phyloP scores from a whole-genome alignment of 768 basidiomycete genomes.

The Tricholoma bakamatsutake region DNA sequence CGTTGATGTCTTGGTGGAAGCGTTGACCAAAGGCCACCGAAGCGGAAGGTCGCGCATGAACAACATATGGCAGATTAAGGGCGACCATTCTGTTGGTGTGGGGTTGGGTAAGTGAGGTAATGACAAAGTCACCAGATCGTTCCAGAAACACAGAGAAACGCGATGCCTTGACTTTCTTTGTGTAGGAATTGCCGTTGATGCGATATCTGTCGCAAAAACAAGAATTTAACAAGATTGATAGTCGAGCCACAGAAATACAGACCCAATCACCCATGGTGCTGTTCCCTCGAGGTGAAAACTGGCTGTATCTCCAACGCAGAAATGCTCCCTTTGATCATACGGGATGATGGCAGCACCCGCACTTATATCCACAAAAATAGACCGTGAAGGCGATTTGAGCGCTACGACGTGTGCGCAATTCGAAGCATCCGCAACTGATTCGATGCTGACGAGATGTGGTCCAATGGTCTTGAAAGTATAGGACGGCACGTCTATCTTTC shows the following conservation, averaged over 20 bases:
- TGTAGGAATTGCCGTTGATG: constrained; percentile 67
- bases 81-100: constrained; percentile 83
- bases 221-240: constrained; percentile 3
- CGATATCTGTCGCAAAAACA: constrained; percentile 52
- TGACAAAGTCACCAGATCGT: constrained; percentile 75
- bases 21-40: constrained; percentile 82
- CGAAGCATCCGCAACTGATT: constrained; percentile 73
- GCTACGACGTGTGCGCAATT: constrained; percentile 73
- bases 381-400: constrained; percentile 52
- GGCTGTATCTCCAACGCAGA: constrained; percentile 85
- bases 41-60: constrained; percentile 90
- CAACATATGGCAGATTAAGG: constrained; percentile 61
- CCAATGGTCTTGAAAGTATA: constrained; percentile 77
- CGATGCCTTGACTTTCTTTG: constrained; percentile 69
- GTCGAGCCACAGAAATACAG: constrained; percentile 17
- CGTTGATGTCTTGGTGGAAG: constrained; percentile 80
- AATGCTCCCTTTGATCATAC: constrained; percentile 68
- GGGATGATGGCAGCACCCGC: constrained; percentile 92
- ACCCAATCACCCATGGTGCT: constrained; percentile 90
- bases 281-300: constrained; percentile 93
- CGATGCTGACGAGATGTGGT: constrained; percentile 72
- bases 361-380: constrained; percentile 87
- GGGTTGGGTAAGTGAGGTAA: constrained; percentile 86
- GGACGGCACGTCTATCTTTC: constrained; percentile 67
- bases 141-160: constrained; percentile 82